A percentile compares a stretch with the other conserved stretches of the same genome.
Conservation (phyloP, 345 rosid species). For the Lenwebbia sp. region DNA sequence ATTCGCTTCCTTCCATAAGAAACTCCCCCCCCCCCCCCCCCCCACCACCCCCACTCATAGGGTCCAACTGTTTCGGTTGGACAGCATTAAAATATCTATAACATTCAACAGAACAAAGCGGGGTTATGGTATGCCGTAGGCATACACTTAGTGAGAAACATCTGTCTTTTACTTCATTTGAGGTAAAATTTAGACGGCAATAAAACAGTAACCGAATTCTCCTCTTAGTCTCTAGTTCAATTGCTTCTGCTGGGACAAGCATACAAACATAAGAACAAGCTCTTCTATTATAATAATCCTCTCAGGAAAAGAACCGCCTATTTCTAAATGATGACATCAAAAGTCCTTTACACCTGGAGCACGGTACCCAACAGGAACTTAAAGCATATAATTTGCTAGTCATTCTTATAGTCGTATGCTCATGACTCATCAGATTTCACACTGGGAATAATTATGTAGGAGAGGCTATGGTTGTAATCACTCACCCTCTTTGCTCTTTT, state of each 20-base stretch:
- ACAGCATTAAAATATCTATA: neutral
- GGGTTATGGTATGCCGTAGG: neutral
- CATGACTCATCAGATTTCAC: neutral
- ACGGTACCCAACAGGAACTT: neutral
- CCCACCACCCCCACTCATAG: neutral
- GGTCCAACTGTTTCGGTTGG: neutral
- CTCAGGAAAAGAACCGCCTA: neutral
- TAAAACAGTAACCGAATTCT: neutral
- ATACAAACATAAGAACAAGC: neutral
- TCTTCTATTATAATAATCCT: neutral
- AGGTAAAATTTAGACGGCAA: neutral
- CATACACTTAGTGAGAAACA: neutral
- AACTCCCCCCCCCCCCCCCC: neutral
- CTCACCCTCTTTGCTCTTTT: conserved; percentile 90
- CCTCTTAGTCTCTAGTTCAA: neutral
- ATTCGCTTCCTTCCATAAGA: neutral
- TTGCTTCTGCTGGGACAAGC: neutral
- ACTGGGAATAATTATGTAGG: neutral
- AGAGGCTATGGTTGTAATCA: neutral
- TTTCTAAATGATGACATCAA: neutral
- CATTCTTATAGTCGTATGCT: neutral
- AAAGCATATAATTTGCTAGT: neutral
- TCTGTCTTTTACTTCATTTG: neutral
- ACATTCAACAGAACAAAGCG: neutral
- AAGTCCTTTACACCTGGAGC: neutral